These are phyloP conservation scores for Macadamia tetraphylla DNA, from an alignment of 164 flowering plant genomes.

Conservation along the genomic window DNA sequence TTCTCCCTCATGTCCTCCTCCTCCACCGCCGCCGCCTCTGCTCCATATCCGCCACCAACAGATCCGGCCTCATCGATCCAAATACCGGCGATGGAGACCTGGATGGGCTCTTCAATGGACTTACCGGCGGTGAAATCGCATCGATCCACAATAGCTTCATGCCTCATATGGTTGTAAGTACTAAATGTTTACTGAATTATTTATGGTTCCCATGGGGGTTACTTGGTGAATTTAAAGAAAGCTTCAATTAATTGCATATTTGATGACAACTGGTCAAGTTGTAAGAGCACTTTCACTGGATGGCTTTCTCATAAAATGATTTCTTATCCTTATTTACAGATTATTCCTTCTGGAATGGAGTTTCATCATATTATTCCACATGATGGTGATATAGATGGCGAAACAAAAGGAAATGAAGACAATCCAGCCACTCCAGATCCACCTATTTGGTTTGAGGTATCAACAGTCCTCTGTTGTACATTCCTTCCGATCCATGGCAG, in stretches of 20 bases:
- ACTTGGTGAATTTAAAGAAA: not conserved
- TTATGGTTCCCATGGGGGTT: not conserved
- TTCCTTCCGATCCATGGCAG: not conserved
- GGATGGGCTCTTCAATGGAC: too few species aligned
- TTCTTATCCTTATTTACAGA: conserved; percentile 29
- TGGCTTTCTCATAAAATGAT: not conserved
- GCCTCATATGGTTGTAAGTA: conserved; percentile 99
- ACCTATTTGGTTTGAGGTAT: conserved; percentile 96
- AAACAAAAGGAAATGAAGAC: conserved; percentile 72
- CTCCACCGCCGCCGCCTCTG: too few species aligned
- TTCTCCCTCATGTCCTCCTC: too few species aligned
- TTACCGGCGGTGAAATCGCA: too few species aligned
- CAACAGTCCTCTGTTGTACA: conserved; percentile 9
- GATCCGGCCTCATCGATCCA: too few species aligned
- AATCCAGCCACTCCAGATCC: conserved; percentile 73
- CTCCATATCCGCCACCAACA: too few species aligned
- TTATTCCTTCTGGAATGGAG: conserved; percentile 99
- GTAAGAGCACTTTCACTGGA: not conserved
- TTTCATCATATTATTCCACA: conserved; percentile 83
- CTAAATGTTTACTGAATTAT: not conserved
- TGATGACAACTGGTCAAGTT: not conserved
- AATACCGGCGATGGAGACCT: too few species aligned
- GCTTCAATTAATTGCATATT: not conserved
- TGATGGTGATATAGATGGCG: conserved; percentile 87
- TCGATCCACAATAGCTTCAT: conserved; percentile 43